These are phyloP conservation scores for Ascochyta viciae-villosae DNA, from an alignment of 2,329 filamentous ascomycete genomes.

Conservation along the genomic window DNA sequence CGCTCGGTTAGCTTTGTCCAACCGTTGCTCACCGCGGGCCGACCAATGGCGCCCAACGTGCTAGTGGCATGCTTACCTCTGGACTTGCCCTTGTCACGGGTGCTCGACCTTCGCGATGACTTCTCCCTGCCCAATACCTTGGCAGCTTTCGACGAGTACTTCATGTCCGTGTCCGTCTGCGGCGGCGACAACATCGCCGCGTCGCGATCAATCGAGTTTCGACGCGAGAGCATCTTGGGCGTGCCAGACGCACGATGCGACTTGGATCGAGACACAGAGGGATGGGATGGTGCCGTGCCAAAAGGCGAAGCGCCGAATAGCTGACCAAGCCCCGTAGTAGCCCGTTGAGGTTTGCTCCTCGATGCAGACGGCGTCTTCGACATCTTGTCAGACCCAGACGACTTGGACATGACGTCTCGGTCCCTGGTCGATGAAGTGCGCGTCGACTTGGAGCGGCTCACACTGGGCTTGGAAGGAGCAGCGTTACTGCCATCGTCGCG, in stretches of 20 bases:
- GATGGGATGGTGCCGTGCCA: constrained; percentile 50
- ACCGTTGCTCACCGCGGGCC: constrained; percentile 45
- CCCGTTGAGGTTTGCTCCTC: constrained; percentile 61
- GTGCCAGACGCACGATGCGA: constrained; percentile 68
- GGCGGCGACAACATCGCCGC: constrained; percentile 74
- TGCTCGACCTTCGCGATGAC: constrained; percentile 53
- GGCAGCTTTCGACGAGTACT: constrained; percentile 77
- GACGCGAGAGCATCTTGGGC: constrained; percentile 68
- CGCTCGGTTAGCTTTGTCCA: constrained; percentile 40
- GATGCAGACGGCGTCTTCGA: constrained; percentile 52
- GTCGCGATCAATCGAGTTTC: constrained; percentile 71
- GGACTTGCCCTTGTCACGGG: constrained; percentile 56
- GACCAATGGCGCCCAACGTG: constrained; percentile 30
- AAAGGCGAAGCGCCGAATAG: constrained; percentile 62
- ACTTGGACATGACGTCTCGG: constrained; percentile 70
- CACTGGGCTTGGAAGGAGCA: constrained; percentile 49
- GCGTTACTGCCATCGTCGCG: constrained; percentile 40
- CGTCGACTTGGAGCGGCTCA: constrained; percentile 64
- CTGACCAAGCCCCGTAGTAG: constrained; percentile 66
- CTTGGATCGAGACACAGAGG: constrained; percentile 67
- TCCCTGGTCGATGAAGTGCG: constrained; percentile 58
- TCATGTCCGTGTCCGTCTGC: constrained; percentile 66
- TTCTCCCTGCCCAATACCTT: constrained; percentile 71
- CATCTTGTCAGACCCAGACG: constrained; percentile 76
- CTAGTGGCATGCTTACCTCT: constrained; percentile 51